Base-by-base conservation (phyloP, 2,329 filamentous ascomycete species). In the Aureobasidium sp. region DNA sequence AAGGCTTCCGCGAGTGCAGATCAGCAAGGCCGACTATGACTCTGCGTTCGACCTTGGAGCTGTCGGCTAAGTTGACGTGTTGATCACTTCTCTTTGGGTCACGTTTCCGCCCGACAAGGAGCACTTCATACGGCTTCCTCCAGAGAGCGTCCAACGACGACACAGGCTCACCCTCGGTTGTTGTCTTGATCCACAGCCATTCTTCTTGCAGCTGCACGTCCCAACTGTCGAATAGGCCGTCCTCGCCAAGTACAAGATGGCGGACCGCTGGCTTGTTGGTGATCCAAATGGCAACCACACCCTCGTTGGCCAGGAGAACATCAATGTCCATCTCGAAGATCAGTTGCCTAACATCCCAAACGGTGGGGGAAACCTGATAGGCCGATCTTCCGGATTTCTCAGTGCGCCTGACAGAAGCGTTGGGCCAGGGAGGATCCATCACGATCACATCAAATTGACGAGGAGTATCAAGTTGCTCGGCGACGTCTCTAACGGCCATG, bases 361-460 rank as follows among this genome's bases (percentile, higher is more conserved):
- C 47, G 12, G 62, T 63, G 9, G 61, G 49, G 12, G 47, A 27
- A 6, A 64, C 62, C 25, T 64, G 42, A 29, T 66, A 66, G 17
- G 60, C 52, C 8, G 62, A 39, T 44, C 53, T 41, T 15, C 62
- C 64, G 2, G 27, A 49, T 5, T 61, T 62, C 42, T 37, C 48
- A 20, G 60, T 58, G 42, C 87, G 80, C 66, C 82, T 82, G 15
- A 84, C 89, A 6, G 89, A 92, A 49, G 86, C 82, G 70, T 91
- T 93, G 0, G 89, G 88, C 89, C 90, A 93, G 1, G 90, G 89
- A 3, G 90, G 90, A 70, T 93, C 89, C 22, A 92, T 76, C 8
- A 91, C 72, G 41, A 92, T 78, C 48, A 92, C 76, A 66, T 89
- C 78, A 72, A 93, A 91, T 7, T 71, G 68, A 22, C 76, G 64